phyloP scores from a whole-genome alignment of 2,329 filamentous ascomycete genomes.

The Paecilomyces sp. region DNA sequence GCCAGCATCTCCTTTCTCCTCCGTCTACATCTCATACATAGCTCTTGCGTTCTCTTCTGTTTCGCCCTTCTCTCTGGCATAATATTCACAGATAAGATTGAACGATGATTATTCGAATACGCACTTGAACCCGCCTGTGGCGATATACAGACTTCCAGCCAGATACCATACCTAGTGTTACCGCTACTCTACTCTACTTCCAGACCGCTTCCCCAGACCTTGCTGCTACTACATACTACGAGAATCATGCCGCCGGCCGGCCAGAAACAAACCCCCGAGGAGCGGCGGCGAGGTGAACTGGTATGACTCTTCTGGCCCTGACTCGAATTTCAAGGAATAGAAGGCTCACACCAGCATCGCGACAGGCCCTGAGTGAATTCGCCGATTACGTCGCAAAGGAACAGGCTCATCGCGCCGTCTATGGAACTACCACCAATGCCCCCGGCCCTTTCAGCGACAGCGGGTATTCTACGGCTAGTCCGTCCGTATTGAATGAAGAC shows the following conservation, averaged over 20 bases:
- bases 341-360: conserved; percentile 2
- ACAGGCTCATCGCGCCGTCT: conserved; percentile 51
- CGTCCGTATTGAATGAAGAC: conserved; percentile 47
- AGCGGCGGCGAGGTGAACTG: conserved; percentile 79
- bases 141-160: conserved; percentile 17
- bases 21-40: conserved; percentile 1
- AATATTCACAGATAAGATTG: conserved; percentile 2
- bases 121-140: conserved; percentile 28
- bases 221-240: not conserved
- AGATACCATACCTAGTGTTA: conserved; percentile 2
- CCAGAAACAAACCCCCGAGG: conserved; percentile 61
- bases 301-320: conserved; percentile 43
- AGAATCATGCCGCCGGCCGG: conserved; percentile 27
- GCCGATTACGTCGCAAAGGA: conserved; percentile 96
- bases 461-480: conserved; percentile 30
- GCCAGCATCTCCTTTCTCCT: conserved; percentile 6
- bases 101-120: conserved; percentile 41
- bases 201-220: not conserved
- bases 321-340: not conserved
- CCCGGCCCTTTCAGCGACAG: conserved; percentile 33
- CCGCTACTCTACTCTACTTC: not conserved
- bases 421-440: conserved; percentile 25
- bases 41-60: not conserved
- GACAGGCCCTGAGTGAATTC: conserved; percentile 81
- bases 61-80: not conserved